Percentiles rank a stretch among this genome's conserved stretches.
phyloP scores from a whole-genome alignment of 2,329 filamentous ascomycete genomes.

The Diatrype stigma region DNA sequence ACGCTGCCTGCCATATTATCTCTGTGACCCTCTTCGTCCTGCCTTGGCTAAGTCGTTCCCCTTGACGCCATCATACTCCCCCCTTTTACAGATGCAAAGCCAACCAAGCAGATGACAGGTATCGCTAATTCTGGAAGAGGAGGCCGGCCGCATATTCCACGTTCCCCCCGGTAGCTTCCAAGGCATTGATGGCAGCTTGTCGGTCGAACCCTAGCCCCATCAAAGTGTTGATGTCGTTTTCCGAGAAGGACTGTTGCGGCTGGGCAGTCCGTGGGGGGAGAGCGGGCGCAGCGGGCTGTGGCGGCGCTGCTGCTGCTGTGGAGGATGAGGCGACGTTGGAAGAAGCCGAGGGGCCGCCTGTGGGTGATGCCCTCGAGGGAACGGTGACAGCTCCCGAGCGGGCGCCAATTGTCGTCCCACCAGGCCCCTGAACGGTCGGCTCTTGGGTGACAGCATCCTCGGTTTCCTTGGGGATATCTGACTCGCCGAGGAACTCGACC shows the following conservation, averaged over 20 bases:
- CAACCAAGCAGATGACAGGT: background rate
- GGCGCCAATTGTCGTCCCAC: constrained; percentile 83
- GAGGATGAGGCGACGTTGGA: constrained; percentile 18
- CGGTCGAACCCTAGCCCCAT: constrained; percentile 73
- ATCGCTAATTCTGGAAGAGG: constrained; percentile 52
- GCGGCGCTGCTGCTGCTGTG: constrained; percentile 20
- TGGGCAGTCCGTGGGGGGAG: constrained; percentile 21
- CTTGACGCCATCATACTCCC: background rate
- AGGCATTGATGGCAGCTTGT: constrained; percentile 71
- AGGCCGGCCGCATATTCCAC: constrained; percentile 84
- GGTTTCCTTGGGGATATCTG: constrained; percentile 83
- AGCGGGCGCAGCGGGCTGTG: constrained; percentile 21
- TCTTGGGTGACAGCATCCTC: constrained; percentile 72
- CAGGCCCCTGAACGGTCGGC: constrained; percentile 78
- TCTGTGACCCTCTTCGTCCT: background rate
- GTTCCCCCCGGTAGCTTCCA: constrained; percentile 80
- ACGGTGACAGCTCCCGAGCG: constrained; percentile 71
- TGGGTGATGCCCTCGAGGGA: constrained; percentile 36
- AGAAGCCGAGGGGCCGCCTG: constrained; percentile 22
- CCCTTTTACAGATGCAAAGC: constrained; percentile 8
- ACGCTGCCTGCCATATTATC: no score
- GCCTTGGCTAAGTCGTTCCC: background rate
- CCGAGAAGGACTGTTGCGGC: constrained; percentile 39
- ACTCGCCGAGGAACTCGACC: constrained; percentile 85
- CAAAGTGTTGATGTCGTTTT: constrained; percentile 71